Evolutionary conservation across 2,329 filamentous ascomycete species (phyloP).

Genomic region (Aspergillus sp.): DNA sequence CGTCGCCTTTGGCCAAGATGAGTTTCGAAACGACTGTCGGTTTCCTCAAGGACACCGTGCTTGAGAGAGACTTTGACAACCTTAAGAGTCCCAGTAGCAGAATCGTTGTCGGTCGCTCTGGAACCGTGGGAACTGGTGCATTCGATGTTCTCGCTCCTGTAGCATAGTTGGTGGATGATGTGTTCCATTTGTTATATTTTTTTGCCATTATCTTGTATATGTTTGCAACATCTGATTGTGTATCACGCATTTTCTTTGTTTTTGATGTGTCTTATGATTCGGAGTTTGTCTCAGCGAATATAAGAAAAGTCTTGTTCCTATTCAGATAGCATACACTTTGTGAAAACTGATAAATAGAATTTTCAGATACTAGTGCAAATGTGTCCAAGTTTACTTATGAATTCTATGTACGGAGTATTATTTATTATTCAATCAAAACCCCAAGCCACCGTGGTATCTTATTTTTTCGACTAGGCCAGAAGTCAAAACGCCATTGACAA

Average conservation of each 20-base stretch:
- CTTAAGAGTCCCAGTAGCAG: constrained; percentile 78
- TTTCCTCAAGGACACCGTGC: constrained; percentile 86
- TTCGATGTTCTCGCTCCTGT: constrained; percentile 74
- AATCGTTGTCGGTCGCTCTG: constrained; percentile 80
- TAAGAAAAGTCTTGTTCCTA: constrained; percentile 28
- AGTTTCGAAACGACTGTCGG: constrained; percentile 96
- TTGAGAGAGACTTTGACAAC: constrained; percentile 87
- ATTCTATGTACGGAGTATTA: neutral
- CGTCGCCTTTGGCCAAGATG: constrained; percentile 96
- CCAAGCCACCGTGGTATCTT: constrained; percentile 7
- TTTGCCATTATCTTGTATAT: constrained; percentile 13
- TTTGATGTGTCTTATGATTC: constrained; percentile 32
- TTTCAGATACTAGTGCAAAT: constrained; percentile 15
- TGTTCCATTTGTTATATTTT: constrained; percentile 5
- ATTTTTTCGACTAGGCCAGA: neutral
- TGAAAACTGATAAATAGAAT: neutral
- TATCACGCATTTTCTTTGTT: constrained; percentile 21
- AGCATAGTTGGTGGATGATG: constrained; percentile 24
- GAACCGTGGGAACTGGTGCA: constrained; percentile 79
- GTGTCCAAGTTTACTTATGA: constrained; percentile 2
- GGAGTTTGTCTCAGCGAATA: constrained; percentile 34
- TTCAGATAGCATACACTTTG: constrained; percentile 25
- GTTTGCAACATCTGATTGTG: constrained; percentile 6
- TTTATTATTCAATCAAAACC: constrained; percentile 13
- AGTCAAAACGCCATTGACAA: constrained; percentile 1